A percentile compares a stretch with the other conserved stretches of the same genome.
These are phyloP conservation scores for Ogataea siamensis DNA, from an alignment of 805 yeast genomes.

Conservation along the genomic window DNA sequence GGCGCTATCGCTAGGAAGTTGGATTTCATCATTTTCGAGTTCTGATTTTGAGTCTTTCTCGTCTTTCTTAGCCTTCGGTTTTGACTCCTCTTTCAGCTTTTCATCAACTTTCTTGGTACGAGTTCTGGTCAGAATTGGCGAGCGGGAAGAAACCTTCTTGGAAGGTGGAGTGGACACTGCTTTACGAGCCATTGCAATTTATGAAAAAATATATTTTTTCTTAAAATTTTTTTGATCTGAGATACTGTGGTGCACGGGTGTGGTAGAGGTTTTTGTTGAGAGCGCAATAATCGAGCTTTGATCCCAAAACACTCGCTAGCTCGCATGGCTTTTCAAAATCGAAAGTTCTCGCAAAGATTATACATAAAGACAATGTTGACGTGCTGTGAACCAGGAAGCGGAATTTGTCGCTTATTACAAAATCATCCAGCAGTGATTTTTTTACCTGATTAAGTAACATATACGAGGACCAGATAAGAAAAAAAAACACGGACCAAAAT, in stretches of 20 bases:
- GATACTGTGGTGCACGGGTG: constrained; percentile 8
- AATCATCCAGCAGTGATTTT: neutral
- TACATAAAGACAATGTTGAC: too few species aligned
- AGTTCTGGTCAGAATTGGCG: constrained; percentile 26
- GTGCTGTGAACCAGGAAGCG: neutral
- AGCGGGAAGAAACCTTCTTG: constrained; percentile 20
- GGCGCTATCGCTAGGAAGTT: constrained; percentile 19
- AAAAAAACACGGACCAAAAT: constrained; percentile 6
- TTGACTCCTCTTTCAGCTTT: constrained; percentile 11
- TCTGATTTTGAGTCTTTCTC: constrained; percentile 15
- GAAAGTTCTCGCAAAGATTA: too few species aligned
- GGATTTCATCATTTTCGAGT: constrained; percentile 16
- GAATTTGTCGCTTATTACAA: neutral
- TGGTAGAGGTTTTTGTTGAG: constrained; percentile 6
- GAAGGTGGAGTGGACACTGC: constrained; percentile 16
- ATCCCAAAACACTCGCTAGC: too few species aligned
- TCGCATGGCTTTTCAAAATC: too few species aligned
- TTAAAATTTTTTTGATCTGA: constrained; percentile 10
- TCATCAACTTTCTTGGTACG: constrained; percentile 15
- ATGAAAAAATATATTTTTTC: constrained; percentile 2
- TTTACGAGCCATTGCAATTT: constrained; percentile 9
- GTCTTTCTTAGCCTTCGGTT: constrained; percentile 5
- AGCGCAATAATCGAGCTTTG: neutral
- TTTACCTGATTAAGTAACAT: constrained; percentile 13
- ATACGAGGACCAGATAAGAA: constrained; percentile 11